Evolutionary conservation across 31 red algal species (phyloP).

Genomic region (Odonthalia washingtoniensis): DNA sequence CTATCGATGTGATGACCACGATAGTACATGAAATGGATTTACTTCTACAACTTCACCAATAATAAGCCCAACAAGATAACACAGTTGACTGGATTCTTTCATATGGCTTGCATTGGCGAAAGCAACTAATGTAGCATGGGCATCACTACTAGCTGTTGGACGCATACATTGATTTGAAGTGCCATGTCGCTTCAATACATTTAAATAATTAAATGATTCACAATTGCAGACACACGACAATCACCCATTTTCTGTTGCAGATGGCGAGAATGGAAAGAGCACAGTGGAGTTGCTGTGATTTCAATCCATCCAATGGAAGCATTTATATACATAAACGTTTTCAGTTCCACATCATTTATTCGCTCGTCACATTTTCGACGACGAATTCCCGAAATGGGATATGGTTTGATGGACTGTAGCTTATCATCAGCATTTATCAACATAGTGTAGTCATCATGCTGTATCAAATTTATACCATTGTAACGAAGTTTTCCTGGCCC

Average conservation of each 20-base stretch:
- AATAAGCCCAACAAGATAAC: background rate
- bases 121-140: background rate
- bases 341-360: background rate
- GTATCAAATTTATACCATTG: background rate
- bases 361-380: background rate
- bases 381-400: background rate
- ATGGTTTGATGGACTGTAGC: background rate
- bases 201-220: background rate
- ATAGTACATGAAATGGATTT: background rate
- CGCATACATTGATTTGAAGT: background rate
- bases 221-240: background rate
- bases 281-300: constrained; percentile 12
- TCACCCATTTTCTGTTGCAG: constrained; percentile 19
- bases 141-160: background rate
- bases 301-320: constrained; percentile 30
- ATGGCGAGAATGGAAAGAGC: background rate
- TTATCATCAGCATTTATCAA: constrained; percentile 16
- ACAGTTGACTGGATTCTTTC: background rate
- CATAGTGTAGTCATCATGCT: background rate
- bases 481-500: background rate
- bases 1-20: background rate
- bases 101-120: background rate
- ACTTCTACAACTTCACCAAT: background rate
- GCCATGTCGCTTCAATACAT: background rate
- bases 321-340: constrained; percentile 12